Base-by-base conservation (phyloP, 345 rosid species). In the Pistacia atlantica region DNA sequence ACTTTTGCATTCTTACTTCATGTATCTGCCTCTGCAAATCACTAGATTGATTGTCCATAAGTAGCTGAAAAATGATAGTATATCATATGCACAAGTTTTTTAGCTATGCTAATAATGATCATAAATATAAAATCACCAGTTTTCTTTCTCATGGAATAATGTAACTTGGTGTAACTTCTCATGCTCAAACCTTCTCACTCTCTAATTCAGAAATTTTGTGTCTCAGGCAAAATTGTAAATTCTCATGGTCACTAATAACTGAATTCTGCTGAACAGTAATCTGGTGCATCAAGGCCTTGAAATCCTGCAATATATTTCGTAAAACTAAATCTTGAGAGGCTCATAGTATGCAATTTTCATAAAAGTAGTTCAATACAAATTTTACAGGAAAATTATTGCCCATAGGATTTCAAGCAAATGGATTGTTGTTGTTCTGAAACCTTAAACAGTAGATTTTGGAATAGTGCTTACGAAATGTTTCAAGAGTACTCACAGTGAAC, bases 101-200 rank as follows among this genome's bases (percentile, higher is more conserved):
- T 16, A 11, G 54, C 9, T 42, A 42, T 42, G 9, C 8, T 5
- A 5, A 42, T 31, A 42, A 42, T 42, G 46, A 42, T 42, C 46
- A 6, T 38, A 52, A 13, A 7, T 6, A 80, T 5, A 22, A 38
- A 58, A 48, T 31, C 46, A 46, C 57, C 63, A 67, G 57, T 42
- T 42, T 42, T 42, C 46, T 38, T 35, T 38, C 35, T 22, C 37
- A 16, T n/a, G 54, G 10, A 59, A 72, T 42, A 42, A 46, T 14
- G 28, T 69, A 42, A 42, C 46, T 42, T 42, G 46, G 46, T 42
- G 46, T 42, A 42, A 5, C 9, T 42, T 42, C 46, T 5, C 9
- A 64, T 48, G 16, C 25, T 14, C 62, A 45, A 54, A 93, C 98
- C 97, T 93, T 91, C 82, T 90, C 93, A 69, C 76, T 84, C 80